These are phyloP conservation scores for Suillus placidus DNA, from an alignment of 768 basidiomycete species.

Conservation along the genomic window DNA sequence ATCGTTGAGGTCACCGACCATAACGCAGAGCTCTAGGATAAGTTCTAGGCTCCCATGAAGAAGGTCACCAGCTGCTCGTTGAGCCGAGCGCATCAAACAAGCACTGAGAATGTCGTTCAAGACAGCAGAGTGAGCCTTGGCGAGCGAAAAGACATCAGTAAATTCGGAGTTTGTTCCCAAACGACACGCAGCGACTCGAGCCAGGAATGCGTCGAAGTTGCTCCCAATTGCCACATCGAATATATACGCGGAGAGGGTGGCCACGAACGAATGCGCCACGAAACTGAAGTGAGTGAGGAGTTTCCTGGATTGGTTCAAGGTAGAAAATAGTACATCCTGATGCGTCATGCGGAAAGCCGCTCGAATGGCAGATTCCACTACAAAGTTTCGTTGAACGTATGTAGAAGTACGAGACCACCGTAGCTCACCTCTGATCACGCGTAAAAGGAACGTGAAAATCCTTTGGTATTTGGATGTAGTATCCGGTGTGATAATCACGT, in stretches of 20 bases:
- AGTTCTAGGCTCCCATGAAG: conserved; percentile 64
- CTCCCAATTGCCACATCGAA: conserved; percentile 81
- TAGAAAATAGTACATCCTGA: conserved; percentile 57
- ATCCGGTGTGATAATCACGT: conserved; percentile 68
- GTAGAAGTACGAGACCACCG: neutral
- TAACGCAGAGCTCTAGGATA: conserved; percentile 66
- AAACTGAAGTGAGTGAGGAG: conserved; percentile 74
- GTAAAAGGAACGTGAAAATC: conserved; percentile 77
- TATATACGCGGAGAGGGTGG: conserved; percentile 67
- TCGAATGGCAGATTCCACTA: conserved; percentile 70
- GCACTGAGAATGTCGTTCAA: conserved; percentile 78
- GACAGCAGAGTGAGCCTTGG: conserved; percentile 64
- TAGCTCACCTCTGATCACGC: conserved; percentile 72
- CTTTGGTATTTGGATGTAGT: conserved; percentile 86
- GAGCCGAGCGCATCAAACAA: conserved; percentile 70
- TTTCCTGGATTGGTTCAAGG: conserved; percentile 52
- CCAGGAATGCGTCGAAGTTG: conserved; percentile 73
- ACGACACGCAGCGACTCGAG: conserved; percentile 36
- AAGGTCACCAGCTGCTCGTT: conserved; percentile 65
- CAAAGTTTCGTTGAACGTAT: conserved; percentile 9
- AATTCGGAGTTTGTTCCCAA: conserved; percentile 37
- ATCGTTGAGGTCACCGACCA: conserved; percentile 61
- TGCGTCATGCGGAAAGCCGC: conserved; percentile 69
- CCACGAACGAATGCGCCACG: conserved; percentile 69
- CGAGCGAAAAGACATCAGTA: conserved; percentile 75